Percentiles rank a stretch among this genome's conserved stretches.
These are phyloP conservation scores for Hemileccinum rubropunctum DNA, from an alignment of 768 basidiomycete species.

Conservation along the genomic window DNA sequence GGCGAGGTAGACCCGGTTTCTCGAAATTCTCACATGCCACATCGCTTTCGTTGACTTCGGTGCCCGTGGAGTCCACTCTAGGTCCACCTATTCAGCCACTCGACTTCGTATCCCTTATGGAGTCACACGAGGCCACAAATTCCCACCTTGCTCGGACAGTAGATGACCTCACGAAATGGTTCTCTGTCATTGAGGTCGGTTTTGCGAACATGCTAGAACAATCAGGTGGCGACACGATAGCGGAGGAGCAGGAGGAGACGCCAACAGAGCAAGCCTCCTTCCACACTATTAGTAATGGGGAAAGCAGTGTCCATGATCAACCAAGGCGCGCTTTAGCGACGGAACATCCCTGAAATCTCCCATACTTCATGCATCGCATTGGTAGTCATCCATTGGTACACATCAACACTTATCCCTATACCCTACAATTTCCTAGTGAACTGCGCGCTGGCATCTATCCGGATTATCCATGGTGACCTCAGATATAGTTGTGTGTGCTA, in stretches of 20 bases:
- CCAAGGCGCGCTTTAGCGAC: slow-evolving; percentile 9
- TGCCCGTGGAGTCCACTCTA: slow-evolving; percentile 27
- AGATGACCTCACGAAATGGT: slow-evolving; percentile 73
- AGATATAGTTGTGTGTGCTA: slow-evolving; percentile 57
- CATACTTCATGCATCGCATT: slow-evolving; percentile 8
- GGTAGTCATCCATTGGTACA: slow-evolving; percentile 19
- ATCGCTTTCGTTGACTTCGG: slow-evolving; percentile 34
- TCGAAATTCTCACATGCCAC: slow-evolving; percentile 29
- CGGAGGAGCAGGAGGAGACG: slow-evolving; percentile 59
- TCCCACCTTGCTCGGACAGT: slow-evolving; percentile 70
- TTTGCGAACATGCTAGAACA: slow-evolving; percentile 64
- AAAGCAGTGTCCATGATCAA: slow-evolving; percentile 6
- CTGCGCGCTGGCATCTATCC: slow-evolving; percentile 9
- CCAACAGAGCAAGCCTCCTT: slow-evolving; percentile 22
- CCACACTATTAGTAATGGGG: slow-evolving; percentile 4
- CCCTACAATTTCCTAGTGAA: slow-evolving; percentile 12
- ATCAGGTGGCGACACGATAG: slow-evolving; percentile 49
- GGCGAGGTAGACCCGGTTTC: slow-evolving; percentile 20
- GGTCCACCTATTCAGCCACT: slow-evolving; percentile 59
- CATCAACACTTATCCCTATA: slow-evolving; percentile 9
- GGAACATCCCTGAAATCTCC: slow-evolving; percentile 19
- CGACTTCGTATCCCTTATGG: slow-evolving; percentile 59
- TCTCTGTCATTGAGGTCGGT: slow-evolving; percentile 71
- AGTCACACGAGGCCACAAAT: slow-evolving; percentile 58
- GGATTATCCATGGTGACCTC: slow-evolving; percentile 18